A percentile compares a stretch with the other conserved stretches of the same genome.
Evolutionary conservation across 2,329 filamentous ascomycete species (phyloP).

Genomic region (Botryotinia globosa): DNA sequence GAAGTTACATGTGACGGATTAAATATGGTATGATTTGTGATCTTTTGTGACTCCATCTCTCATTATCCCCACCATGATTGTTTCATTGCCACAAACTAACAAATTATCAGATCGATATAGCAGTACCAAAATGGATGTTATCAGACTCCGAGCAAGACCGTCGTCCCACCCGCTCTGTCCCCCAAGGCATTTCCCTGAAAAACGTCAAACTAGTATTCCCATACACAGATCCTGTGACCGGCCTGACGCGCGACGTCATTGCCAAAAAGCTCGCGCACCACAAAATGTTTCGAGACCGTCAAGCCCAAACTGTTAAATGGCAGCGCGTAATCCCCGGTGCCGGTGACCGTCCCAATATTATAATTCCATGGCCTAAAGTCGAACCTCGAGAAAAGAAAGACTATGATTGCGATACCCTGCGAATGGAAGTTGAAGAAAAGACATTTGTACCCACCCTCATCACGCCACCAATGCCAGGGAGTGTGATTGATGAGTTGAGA

Average conservation of each 20-base stretch:
- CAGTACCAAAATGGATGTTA: slow-evolving; percentile 43
- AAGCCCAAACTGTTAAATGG: slow-evolving; percentile 49
- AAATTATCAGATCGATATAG: slow-evolving; percentile 42
- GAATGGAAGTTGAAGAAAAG: slow-evolving; percentile 69
- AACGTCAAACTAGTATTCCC: slow-evolving; percentile 80
- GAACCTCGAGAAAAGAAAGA: slow-evolving; percentile 51
- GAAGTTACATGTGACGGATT: slow-evolving; percentile 60
- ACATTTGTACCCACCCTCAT: slow-evolving; percentile 79
- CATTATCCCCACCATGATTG: background rate
- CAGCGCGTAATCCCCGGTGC: slow-evolving; percentile 63
- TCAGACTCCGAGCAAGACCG: slow-evolving; percentile 41
- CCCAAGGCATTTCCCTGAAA: slow-evolving; percentile 55
- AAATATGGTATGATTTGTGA: slow-evolving; percentile 55
- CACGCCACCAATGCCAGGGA: slow-evolving; percentile 71
- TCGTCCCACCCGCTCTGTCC: slow-evolving; percentile 41
- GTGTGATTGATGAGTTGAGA: slow-evolving; percentile 81
- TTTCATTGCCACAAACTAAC: slow-evolving; percentile 3
- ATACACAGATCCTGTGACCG: slow-evolving; percentile 63
- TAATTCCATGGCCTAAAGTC: slow-evolving; percentile 72
- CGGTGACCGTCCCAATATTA: slow-evolving; percentile 52
- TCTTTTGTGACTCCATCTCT: background rate
- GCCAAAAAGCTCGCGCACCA: slow-evolving; percentile 66
- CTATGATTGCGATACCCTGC: slow-evolving; percentile 66
- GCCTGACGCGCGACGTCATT: slow-evolving; percentile 68
- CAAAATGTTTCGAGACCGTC: slow-evolving; percentile 50